These are phyloP conservation scores for Sporopachydermia lactativora DNA, from an alignment of 805 yeast species.

Conservation along the genomic window DNA sequence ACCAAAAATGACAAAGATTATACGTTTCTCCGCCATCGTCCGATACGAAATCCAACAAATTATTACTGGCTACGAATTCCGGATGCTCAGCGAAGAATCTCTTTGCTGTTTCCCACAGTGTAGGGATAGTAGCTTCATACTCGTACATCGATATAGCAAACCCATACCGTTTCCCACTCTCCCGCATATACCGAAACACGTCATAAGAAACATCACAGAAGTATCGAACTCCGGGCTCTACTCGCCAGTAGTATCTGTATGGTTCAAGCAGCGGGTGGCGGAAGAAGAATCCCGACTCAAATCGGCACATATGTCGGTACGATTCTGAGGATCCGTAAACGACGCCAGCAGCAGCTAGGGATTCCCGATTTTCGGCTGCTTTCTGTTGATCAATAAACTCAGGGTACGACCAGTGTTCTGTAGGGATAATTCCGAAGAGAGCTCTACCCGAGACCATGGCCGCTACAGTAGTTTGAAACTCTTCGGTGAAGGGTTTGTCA, in stretches of 20 bases:
- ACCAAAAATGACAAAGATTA: conserved; percentile 84
- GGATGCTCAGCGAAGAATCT: conserved; percentile 48
- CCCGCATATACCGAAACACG: conserved; percentile 69
- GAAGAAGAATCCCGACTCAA: conserved; percentile 81
- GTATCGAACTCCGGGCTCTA: conserved; percentile 73
- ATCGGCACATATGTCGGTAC: conserved; percentile 83
- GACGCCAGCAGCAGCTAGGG: conserved; percentile 35
- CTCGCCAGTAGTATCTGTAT: conserved; percentile 92
- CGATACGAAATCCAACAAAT: conserved; percentile 55
- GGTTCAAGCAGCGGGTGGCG: conserved; percentile 59
- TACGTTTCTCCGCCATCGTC: conserved; percentile 55
- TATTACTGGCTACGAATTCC: conserved; percentile 41
- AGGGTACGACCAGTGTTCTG: conserved; percentile 81
- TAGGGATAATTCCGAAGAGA: conserved; percentile 68
- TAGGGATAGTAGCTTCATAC: conserved; percentile 54
- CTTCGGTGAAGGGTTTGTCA: conserved; percentile 73
- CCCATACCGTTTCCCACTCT: conserved; percentile 58
- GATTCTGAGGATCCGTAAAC: conserved; percentile 56
- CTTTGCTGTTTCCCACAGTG: conserved; percentile 62
- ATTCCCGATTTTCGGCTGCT: conserved; percentile 42
- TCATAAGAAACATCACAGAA: conserved; percentile 77
- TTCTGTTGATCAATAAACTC: conserved; percentile 61
- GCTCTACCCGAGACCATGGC: conserved; percentile 65
- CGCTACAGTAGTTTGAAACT: conserved; percentile 55
- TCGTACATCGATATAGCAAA: conserved; percentile 73